phyloP scores from a whole-genome alignment of 345 rosid genomes.

The Stellera chamaejasme region DNA sequence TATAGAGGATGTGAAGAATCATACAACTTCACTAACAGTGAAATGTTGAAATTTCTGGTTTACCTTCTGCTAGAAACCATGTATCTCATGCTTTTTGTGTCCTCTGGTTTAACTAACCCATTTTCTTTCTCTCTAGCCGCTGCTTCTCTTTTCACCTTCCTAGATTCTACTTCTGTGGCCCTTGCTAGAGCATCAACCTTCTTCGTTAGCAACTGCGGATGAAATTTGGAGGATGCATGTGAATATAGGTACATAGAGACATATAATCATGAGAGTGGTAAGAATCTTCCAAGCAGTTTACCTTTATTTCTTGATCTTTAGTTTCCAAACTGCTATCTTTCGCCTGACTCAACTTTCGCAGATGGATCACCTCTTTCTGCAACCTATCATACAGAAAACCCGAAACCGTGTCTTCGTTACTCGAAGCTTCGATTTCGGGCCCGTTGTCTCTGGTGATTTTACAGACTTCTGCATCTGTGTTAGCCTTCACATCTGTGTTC shows the following conservation, averaged over 20 bases:
- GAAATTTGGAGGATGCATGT: slow-evolving; percentile 11
- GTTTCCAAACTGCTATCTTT: slow-evolving; percentile 47
- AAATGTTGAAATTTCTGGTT: not conserved
- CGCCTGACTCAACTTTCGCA: slow-evolving; percentile 59
- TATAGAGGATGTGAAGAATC: not conserved
- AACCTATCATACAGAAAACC: slow-evolving; percentile 84
- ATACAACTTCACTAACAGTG: not conserved
- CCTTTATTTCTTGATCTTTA: slow-evolving; percentile 83
- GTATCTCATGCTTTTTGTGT: slow-evolving; percentile 22
- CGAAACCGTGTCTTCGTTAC: slow-evolving; percentile 52
- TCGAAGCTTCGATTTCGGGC: slow-evolving; percentile 23
- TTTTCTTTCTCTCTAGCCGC: slow-evolving; percentile 61
- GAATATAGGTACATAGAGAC: not conserved
- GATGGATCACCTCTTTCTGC: slow-evolving; percentile 68
- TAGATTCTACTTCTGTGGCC: slow-evolving; percentile 71
- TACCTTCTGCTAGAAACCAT: slow-evolving; percentile 26
- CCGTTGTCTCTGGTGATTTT: slow-evolving; percentile 20
- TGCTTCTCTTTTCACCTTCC: slow-evolving; percentile 71
- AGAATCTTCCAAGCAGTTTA: slow-evolving; percentile 3
- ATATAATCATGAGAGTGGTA: not conserved
- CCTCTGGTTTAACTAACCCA: slow-evolving; percentile 23
- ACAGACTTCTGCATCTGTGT: slow-evolving; percentile 16
- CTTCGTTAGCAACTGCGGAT: slow-evolving; percentile 60
- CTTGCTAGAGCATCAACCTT: slow-evolving; percentile 70
- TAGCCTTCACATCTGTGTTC: slow-evolving; percentile 33